Conservation (phyloP, 2,329 filamentous ascomycete genomes). For the Volutella citrinella region DNA sequence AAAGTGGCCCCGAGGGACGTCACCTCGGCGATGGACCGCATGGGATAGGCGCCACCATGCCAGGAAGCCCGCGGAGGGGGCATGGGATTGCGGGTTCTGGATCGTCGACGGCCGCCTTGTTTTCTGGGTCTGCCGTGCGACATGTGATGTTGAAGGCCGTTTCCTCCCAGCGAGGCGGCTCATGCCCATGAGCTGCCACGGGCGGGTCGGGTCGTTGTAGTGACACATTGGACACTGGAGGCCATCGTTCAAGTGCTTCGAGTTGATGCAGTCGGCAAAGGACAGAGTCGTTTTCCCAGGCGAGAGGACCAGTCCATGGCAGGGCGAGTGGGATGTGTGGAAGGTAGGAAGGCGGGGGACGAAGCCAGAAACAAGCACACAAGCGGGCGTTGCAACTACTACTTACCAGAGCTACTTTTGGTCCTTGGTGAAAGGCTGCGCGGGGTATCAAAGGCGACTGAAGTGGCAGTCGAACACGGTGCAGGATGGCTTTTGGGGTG, state of each 20-base stretch:
- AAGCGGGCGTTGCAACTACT: too few relatives aligned
- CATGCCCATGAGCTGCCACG: too few relatives aligned
- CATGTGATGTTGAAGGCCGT: slow-evolving; percentile 11
- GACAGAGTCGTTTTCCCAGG: too few relatives aligned
- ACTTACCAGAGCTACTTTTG: slow-evolving; percentile 26
- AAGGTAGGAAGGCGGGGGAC: too few relatives aligned
- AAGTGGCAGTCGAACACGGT: slow-evolving; percentile 18
- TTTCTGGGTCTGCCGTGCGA: slow-evolving; percentile 7
- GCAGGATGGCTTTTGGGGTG: slow-evolving; percentile 16
- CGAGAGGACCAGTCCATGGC: too few relatives aligned
- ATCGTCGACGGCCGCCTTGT: slow-evolving; percentile 7
- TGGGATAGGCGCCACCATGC: slow-evolving; percentile 17
- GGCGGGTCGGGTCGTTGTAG: too few relatives aligned
- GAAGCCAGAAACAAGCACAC: too few relatives aligned
- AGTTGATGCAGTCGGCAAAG: too few relatives aligned
- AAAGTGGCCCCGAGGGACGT: slow-evolving; percentile 19
- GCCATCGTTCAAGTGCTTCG: too few relatives aligned
- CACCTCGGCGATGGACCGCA: slow-evolving; percentile 20
- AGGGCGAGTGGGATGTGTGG: too few relatives aligned
- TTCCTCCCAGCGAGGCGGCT: neutral
- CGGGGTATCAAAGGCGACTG: slow-evolving; percentile 25
- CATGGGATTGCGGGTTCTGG: slow-evolving; percentile 11
- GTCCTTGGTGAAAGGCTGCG: slow-evolving; percentile 17
- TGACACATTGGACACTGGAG: too few relatives aligned
- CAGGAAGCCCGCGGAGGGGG: slow-evolving; percentile 10